Evolutionary conservation across 352 stramenopile genomes (phyloP), one percentile per base, ranked within the genome.

Genomic region (Pythium aquatile): DNA sequence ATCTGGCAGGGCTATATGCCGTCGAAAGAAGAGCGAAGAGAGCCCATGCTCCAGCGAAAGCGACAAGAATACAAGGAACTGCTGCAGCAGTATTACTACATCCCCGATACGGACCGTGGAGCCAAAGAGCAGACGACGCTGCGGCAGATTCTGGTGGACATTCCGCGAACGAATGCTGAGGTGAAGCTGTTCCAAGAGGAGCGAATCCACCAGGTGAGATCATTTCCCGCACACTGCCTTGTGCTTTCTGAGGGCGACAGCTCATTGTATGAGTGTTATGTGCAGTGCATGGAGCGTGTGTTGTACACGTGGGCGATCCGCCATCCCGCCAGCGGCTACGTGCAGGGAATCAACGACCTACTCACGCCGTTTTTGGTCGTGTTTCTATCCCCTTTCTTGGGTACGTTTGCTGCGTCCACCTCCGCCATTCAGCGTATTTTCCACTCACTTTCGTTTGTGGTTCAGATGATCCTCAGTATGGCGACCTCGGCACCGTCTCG

Each of bases 271-370:
- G 49, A 70, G 61, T 39, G 16, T 24, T 13, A 16, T 71, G 84
- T 64, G 65, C 48, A 95, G 75, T 88, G 85, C 58, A 96, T 99
- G 76, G 91, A 98, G 64, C 82, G 97, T 20, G 83, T 99, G 30
- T 79, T 99, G 28, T 99, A 99, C 82, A 98, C 99, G 64, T 99
- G 97, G 97, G 96, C 97, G 28, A 97, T 99, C 72, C 84, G 97
- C 42, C 97, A 99, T 81, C 98, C 98, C 9, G 97, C 97, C 0
- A 98, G 87, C 66, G 95, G 93, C 55, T 99, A 99, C 78, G 98
- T 99, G 33, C 97, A 99, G 75, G 98, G 98, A 46, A 99, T 99
- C 66, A 99, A 99, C 75, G 98, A 99, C 77, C 74, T 99, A 39
- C 87, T 98, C 28, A 99, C 96, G 29, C 97, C 98, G 0, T 97